phyloP scores from a whole-genome alignment of 2,329 filamentous ascomycete genomes.

The Dactylonectria estremocensis region DNA sequence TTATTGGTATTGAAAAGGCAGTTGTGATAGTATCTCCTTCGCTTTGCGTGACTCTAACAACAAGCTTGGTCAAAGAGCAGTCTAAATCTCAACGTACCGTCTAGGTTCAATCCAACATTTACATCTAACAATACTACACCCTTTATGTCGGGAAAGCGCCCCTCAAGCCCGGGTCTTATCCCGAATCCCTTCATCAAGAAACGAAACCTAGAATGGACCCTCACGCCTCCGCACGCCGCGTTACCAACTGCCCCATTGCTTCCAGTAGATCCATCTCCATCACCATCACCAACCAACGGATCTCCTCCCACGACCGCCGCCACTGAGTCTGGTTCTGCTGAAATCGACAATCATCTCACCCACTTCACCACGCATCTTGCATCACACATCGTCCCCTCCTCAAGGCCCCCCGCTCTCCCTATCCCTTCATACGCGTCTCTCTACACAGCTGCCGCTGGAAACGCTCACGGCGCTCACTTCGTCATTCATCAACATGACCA shows the following conservation, averaged over 20 bases:
- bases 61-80: too few species aligned
- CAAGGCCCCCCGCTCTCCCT: constrained; percentile 50
- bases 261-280: constrained; percentile 9
- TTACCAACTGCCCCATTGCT: constrained; percentile 13
- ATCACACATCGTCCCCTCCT: constrained; percentile 45
- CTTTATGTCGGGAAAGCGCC: constrained; percentile 48
- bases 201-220: constrained; percentile 61
- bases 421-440: constrained; percentile 55
- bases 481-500: constrained; percentile 83
- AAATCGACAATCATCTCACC: constrained; percentile 56
- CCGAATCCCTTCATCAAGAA: constrained; percentile 65
- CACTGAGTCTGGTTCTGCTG: constrained; percentile 58
- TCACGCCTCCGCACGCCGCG: constrained; percentile 41
- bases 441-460: constrained; percentile 54
- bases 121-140: constrained; percentile 12
- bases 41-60: too few species aligned
- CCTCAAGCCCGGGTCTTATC: constrained; percentile 54
- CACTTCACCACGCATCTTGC: constrained; percentile 57
- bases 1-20: too few species aligned
- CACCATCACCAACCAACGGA: constrained; percentile 32
- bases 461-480: constrained; percentile 67
- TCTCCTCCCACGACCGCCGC: constrained; percentile 51
- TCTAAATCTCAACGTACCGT: too few species aligned
- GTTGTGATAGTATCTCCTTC: too few species aligned
- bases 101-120: background rate